phyloP scores from a whole-genome alignment of 352 stramenopile species.

The Globisporangium viniferum region DNA sequence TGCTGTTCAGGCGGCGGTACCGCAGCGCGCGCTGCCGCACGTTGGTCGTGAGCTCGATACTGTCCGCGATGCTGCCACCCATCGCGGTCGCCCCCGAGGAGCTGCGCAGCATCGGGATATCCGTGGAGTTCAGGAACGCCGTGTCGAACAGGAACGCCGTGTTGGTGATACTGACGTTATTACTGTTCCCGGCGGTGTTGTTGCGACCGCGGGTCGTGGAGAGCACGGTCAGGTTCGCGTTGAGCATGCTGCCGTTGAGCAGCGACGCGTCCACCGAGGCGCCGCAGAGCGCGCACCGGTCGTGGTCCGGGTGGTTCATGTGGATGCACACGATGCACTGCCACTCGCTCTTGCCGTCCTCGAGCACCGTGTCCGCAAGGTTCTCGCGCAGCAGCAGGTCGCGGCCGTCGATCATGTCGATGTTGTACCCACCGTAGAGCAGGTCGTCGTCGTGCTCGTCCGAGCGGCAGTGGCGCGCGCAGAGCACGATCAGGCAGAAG shows the following conservation, averaged over 20 bases:
- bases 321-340: conserved; percentile 74
- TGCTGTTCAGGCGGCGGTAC: conserved; percentile 62
- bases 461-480: conserved; percentile 31
- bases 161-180: neutral
- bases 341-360: conserved; percentile 61
- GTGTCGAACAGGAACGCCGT: conserved; percentile 6
- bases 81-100: conserved; percentile 13
- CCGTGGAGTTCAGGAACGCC: conserved; percentile 16
- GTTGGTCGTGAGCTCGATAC: conserved; percentile 31
- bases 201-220: conserved; percentile 8
- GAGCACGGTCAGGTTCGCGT: conserved; percentile 27
- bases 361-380: conserved; percentile 61
- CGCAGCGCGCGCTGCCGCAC: conserved; percentile 53
- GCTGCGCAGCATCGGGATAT: conserved; percentile 22
- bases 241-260: conserved; percentile 36
- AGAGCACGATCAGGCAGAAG: conserved; percentile 46
- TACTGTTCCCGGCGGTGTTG: neutral
- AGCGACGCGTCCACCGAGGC: conserved; percentile 54
- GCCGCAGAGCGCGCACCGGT: conserved; percentile 58
- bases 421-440: conserved; percentile 32
- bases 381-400: conserved; percentile 57
- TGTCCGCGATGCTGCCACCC: conserved; percentile 12
- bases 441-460: conserved; percentile 33
- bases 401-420: conserved; percentile 53
- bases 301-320: conserved; percentile 69